phyloP scores from a whole-genome alignment of 768 basidiomycete genomes.

The Boletellus sp. region DNA sequence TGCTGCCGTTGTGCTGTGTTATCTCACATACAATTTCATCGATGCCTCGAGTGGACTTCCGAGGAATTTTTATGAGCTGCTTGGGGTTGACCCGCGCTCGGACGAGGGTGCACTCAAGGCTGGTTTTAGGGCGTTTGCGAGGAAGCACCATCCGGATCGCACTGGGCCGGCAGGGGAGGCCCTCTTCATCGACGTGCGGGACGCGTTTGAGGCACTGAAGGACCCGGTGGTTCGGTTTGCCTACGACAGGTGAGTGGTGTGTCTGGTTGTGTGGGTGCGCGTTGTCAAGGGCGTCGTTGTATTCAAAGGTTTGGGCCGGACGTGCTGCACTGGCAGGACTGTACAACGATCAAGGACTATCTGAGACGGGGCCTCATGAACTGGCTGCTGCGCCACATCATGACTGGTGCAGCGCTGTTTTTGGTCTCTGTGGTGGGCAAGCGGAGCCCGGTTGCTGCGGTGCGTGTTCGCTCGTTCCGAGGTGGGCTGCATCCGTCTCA shows the following conservation, averaged over 20 bases:
- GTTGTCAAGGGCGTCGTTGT: neutral
- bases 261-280: neutral
- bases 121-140: slow-evolving; percentile 75
- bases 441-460: slow-evolving; percentile 59
- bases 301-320: slow-evolving; percentile 69
- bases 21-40: slow-evolving; percentile 63
- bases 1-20: slow-evolving; percentile 58
- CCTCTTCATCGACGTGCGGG: slow-evolving; percentile 65
- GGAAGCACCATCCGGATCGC: slow-evolving; percentile 73
- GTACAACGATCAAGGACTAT: slow-evolving; percentile 67
- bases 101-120: slow-evolving; percentile 65
- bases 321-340: slow-evolving; percentile 63
- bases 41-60: slow-evolving; percentile 53
- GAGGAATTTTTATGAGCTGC: slow-evolving; percentile 77
- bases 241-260: slow-evolving; percentile 65
- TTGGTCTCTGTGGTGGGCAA: slow-evolving; percentile 62
- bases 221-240: slow-evolving; percentile 77
- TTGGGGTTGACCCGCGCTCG: slow-evolving; percentile 57
- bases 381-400: slow-evolving; percentile 64
- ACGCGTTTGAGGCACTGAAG: slow-evolving; percentile 76
- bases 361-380: slow-evolving; percentile 60
- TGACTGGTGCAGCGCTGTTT: slow-evolving; percentile 52
- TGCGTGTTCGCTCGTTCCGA: slow-evolving; percentile 37
- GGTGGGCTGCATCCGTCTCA: slow-evolving; percentile 13
- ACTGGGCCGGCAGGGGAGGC: slow-evolving; percentile 54